Evolutionary conservation across 768 basidiomycete species (phyloP), one percentile per base, ranked within the genome.

Genomic region (Gelatoporia subvermispora): DNA sequence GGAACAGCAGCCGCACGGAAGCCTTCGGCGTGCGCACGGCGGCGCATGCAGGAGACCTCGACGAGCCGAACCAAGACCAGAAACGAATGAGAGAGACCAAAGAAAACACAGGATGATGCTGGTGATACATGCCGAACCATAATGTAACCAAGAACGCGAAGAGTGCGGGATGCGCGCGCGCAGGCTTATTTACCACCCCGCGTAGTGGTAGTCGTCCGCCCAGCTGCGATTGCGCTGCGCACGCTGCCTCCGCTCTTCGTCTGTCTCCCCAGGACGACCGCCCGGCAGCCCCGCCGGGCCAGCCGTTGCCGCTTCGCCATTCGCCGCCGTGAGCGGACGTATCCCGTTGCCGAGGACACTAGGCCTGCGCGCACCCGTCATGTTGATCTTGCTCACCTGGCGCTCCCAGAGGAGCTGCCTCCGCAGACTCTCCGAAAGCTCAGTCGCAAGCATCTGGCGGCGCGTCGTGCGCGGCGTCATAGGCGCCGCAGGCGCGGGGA

Each of bases 401-500:
- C 85, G 74, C 56, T 84, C 88, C 89, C 89, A 91, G 4, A 93
- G 67, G 48, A 93, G 62, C 57, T 93, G 88, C 40, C 85, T 72
- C 18, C 93, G 73, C 53, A 95, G 68, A 50, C 84, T 86, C 67
- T 95, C 93, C 25, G 86, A 85, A 61, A 95, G 72, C 66, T 95
- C 93, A 3, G 83, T 85, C 47, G 82, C 74, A 40, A 94, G 73
- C 88, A 94, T 94, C 55, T 79, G 76, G 43, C 88, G 74, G 2
- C 93, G 77, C 2, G 90, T 93, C 37, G 93, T 91, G 31, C 87
- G 81, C 0, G 93, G 93, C 1, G 89, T 90, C 55, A 85, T 84
- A 2, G 88, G 88, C 16, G 78, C 70, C 3, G 72, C 68, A 0
- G 75, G 73, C 3, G 76, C 72, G 0, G 88, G 88, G 21, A 91